Evolutionary conservation across 495 filamentous ascomycete species (phyloP), one percentile per base, ranked within the genome.

Genomic region (Trichoderma orchidacearum): DNA sequence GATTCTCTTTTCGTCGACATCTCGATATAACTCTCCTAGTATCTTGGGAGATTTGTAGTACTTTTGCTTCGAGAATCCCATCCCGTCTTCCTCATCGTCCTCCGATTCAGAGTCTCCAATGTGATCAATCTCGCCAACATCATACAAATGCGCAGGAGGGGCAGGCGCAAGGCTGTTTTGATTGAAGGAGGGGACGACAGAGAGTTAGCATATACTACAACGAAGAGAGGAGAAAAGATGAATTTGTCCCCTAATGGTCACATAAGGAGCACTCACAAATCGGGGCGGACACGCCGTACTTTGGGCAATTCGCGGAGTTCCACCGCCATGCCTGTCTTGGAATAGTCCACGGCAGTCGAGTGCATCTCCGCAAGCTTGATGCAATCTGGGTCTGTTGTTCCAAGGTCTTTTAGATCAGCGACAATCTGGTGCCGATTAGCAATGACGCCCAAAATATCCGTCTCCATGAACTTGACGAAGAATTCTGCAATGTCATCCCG

Each of bases 331-430:
- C 89, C 89, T 0, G 85, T 83, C 64, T 95, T 93, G 1, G 83
- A 86, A 60, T 85, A 95, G 65, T 95, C 89, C 1, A 95, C 89
- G 0, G 86, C 88, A 0, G 74, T 83, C 0, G 88, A 93, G 55
- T 85, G 82, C 63, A 93, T 66, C 54, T 80, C 72, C 3, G 89
- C 87, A 1, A 94, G 72, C 12, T 66, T 68, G 15, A 81, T 66
- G 56, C 87, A 92, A 30, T 80, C 71, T 0, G 60, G 57, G 57
- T 86, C 66, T 0, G 70, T 65, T 0, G 85, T 82, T 0, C 89
- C 89, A 0, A 55, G 21, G 0, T 45, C n/a, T 28, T 66, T 64
- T 58, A 80, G 73, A 64, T 91, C 89, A 0, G 86, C 86, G 11
- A 87, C 60, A 8, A 85, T 76, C 62, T 82, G 76, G 59, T 94